These are phyloP conservation scores for Rhynchospora pubera DNA, from an alignment of 176 grass and related monocot species.

Conservation along the genomic window DNA sequence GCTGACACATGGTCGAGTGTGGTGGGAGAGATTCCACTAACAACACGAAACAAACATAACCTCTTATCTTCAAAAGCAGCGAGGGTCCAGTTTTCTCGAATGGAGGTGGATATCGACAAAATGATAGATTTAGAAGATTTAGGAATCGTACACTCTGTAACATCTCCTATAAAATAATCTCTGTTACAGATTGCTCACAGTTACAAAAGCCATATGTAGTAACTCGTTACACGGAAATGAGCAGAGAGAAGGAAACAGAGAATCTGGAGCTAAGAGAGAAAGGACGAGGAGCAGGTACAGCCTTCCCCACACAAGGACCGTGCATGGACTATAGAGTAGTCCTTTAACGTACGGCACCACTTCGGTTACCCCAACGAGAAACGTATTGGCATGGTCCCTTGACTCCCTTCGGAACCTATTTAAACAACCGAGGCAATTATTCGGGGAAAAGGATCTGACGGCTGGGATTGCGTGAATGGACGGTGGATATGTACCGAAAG, in stretches of 20 bases:
- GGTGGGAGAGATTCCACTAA: neutral
- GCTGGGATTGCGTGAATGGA: neutral
- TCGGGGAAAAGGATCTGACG: neutral
- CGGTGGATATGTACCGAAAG: neutral
- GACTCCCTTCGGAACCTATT: neutral
- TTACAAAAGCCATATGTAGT: neutral
- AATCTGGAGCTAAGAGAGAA: neutral
- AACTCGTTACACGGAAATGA: neutral
- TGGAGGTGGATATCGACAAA: neutral
- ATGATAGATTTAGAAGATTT: neutral
- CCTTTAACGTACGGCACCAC: slow-evolving; percentile 14
- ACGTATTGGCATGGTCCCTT: neutral
- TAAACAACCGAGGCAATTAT: neutral
- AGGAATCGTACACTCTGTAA: neutral
- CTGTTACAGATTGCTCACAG: neutral
- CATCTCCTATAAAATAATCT: neutral
- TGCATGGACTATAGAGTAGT: neutral
- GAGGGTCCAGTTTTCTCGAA: neutral
- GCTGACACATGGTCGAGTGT: neutral
- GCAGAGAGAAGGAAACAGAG: neutral
- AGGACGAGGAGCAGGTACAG: slow-evolving; percentile 6
- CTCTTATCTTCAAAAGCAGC: neutral
- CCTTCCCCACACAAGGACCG: neutral
- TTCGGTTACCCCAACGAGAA: neutral
- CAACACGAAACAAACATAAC: neutral